Conservation (phyloP, 306 rosid species). For the Medicago ruthenica region DNA sequence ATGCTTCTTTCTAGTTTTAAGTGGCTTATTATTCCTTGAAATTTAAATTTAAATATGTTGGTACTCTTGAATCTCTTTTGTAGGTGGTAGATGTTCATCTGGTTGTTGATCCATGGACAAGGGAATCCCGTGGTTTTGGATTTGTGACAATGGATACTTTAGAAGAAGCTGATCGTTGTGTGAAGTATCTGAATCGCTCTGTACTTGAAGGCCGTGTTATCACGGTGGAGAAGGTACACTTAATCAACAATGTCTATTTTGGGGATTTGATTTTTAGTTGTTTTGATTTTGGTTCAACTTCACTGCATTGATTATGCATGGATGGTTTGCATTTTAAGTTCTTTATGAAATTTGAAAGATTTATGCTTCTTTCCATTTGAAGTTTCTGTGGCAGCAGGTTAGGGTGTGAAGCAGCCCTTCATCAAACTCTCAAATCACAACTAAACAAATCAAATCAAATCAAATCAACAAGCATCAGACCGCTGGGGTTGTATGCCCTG, state of each 20-base stretch:
- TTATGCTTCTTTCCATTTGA: slow-evolving; percentile 85
- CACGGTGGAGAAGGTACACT: slow-evolving; percentile 83
- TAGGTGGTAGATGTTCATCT: slow-evolving; percentile 88
- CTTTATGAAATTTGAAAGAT: slow-evolving; percentile 58
- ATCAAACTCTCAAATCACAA: slow-evolving; percentile 74
- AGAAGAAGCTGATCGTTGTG: slow-evolving; percentile 70
- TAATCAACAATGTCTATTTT: not conserved
- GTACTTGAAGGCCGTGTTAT: slow-evolving; percentile 87
- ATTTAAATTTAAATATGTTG: not conserved
- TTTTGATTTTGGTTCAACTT: not conserved
- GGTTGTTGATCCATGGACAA: slow-evolving; percentile 92
- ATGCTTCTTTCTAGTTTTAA: not conserved
- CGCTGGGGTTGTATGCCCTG: slow-evolving; percentile 99
- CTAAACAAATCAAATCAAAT: slow-evolving; percentile 65
- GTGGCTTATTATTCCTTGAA: not conserved
- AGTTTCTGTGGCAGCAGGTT: slow-evolving; percentile 96
- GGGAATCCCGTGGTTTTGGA: slow-evolving; percentile 95
- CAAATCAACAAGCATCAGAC: slow-evolving; percentile 83
- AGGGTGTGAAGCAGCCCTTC: slow-evolving; percentile 99
- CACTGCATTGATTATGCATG: slow-evolving; percentile 22
- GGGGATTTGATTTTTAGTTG: not conserved
- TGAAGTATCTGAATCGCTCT: slow-evolving; percentile 79
- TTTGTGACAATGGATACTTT: slow-evolving; percentile 78
- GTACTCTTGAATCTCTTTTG: not conserved
- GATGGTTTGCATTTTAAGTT: slow-evolving; percentile 50